A percentile compares a stretch with the other conserved stretches of the same genome.
Conservation (phyloP, 148 eudicot species). For the Mesembryanthemum crystallinum region DNA sequence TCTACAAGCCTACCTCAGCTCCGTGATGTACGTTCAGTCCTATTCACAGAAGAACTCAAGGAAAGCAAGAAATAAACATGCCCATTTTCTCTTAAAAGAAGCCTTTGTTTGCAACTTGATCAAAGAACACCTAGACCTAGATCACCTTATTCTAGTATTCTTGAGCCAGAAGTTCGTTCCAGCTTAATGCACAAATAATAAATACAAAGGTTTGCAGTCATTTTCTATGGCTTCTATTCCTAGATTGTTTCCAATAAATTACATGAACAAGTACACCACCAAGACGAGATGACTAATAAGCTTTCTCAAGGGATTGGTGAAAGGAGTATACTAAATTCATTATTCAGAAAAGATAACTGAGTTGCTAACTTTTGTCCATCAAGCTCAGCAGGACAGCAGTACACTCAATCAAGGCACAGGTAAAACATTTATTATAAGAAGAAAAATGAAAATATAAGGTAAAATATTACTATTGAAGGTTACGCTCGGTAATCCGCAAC, state of each 20-base stretch:
- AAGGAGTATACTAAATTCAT: background rate
- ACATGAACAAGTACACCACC: background rate
- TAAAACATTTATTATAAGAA: background rate
- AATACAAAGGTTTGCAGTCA: background rate
- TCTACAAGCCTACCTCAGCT: background rate
- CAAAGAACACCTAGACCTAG: background rate
- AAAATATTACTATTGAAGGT: background rate
- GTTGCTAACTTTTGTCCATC: background rate
- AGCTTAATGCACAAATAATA: background rate
- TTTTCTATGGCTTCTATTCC: background rate
- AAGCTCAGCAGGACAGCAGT: background rate
- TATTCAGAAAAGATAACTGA: background rate
- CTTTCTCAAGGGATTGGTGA: background rate
- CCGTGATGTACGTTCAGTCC: background rate
- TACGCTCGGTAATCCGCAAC: no score
- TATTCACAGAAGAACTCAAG: slow-evolving; percentile 15
- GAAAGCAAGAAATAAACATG: background rate
- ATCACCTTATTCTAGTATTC: background rate
- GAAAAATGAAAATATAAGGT: background rate
- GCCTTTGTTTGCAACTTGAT: background rate
- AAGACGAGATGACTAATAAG: background rate
- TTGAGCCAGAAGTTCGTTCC: slow-evolving; percentile 10
- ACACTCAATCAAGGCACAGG: background rate
- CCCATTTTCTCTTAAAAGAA: background rate
- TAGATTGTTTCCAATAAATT: background rate